Conservation (phyloP, 116 monocot genomes). For the Cymodocea nodosa region DNA sequence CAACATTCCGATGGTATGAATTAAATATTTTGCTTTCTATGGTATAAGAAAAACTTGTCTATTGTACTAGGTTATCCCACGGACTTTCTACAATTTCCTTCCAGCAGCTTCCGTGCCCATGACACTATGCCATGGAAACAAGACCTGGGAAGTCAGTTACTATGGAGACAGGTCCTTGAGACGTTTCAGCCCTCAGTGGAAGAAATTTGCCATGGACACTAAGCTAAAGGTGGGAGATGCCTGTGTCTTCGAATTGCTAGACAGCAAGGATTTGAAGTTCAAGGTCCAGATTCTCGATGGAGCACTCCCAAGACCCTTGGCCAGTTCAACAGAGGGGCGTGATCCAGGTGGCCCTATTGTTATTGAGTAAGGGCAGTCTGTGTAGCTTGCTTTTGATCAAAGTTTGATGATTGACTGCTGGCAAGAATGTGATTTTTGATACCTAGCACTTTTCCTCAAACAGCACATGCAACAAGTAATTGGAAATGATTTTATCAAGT, state of each 20-base stretch:
- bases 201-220: conserved; percentile 25
- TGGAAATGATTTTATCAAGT: too few species aligned
- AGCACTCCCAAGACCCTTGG: conserved; percentile 10
- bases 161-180: conserved; percentile 11
- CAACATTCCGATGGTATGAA: background rate
- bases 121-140: conserved; percentile 10
- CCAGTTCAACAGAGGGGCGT: background rate
- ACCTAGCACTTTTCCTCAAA: too few species aligned
- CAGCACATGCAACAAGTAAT: too few species aligned
- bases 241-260: conserved; percentile 43
- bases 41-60: background rate
- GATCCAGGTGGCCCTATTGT: conserved; percentile 13
- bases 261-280: conserved; percentile 21
- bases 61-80: conserved; percentile 25
- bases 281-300: conserved; percentile 29
- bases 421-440: too few species aligned
- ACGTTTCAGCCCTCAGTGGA: conserved; percentile 29
- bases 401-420: too few species aligned
- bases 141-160: conserved; percentile 29
- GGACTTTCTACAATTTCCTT: conserved; percentile 13
- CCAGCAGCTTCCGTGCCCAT: conserved; percentile 6
- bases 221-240: conserved; percentile 38
- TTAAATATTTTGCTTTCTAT: background rate
- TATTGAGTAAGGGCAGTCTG: conserved; percentile 11
- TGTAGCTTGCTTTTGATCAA: background rate